Conservation (phyloP, 2,329 filamentous ascomycete species). For the Bipolaris victoriae region DNA sequence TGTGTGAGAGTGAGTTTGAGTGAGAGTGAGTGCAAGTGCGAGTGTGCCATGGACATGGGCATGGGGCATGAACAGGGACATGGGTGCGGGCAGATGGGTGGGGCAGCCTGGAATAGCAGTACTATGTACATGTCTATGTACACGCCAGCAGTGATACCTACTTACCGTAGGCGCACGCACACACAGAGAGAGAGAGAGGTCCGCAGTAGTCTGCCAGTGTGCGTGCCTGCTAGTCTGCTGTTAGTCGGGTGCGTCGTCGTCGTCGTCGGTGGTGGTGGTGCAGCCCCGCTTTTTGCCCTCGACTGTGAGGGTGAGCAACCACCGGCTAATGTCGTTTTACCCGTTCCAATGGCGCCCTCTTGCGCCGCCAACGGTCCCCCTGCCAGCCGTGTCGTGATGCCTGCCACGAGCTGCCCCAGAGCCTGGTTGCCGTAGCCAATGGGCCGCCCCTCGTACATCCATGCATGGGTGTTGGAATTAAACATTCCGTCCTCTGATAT, state of each 20-base stretch:
- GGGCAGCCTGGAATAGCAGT: no score
- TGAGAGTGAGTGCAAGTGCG: no score
- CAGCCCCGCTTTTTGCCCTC: constrained; percentile 6
- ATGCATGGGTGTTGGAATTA: constrained; percentile 34
- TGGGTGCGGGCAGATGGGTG: no score
- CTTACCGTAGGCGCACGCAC: no score
- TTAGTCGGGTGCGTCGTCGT: no score
- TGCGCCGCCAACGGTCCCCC: not conserved
- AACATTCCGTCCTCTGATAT: constrained; percentile 41
- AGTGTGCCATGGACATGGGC: not conserved
- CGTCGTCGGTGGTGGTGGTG: not conserved
- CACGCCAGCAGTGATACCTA: no score
- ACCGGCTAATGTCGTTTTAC: constrained; percentile 18
- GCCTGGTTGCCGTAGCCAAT: constrained; percentile 33
- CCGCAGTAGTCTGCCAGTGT: no score
- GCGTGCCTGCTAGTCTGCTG: no score
- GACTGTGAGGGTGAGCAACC: not conserved
- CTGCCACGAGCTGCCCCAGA: constrained; percentile 23
- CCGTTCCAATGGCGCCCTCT: constrained; percentile 11
- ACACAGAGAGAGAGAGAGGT: no score
- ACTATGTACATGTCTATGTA: no score
- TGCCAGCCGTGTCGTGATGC: constrained; percentile 11
- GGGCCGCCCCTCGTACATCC: constrained; percentile 20
- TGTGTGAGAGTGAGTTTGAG: no score
- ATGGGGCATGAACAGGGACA: not conserved